Evolutionary conservation across 257 asterid species (phyloP).

Genomic region (Solanum chmielewskii): DNA sequence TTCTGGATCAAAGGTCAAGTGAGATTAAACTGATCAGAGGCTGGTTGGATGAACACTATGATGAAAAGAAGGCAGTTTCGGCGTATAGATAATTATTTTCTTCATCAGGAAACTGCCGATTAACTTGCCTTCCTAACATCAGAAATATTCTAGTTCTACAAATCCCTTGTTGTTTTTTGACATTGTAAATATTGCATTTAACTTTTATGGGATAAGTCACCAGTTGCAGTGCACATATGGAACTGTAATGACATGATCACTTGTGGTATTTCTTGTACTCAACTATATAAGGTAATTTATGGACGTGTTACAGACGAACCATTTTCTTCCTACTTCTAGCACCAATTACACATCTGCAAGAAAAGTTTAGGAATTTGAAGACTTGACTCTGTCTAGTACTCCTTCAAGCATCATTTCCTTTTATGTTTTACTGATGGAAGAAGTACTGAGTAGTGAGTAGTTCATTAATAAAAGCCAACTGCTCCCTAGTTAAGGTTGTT

Average conservation of each 20-base stretch:
- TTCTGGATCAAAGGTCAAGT: slow-evolving; percentile 57
- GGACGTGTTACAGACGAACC: neutral
- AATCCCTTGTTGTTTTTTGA: neutral
- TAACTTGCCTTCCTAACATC: neutral
- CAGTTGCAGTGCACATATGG: neutral
- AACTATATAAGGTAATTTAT: neutral
- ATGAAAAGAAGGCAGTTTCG: slow-evolving; percentile 17
- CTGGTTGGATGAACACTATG: slow-evolving; percentile 55
- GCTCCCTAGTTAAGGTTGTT: neutral
- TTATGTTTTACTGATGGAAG: neutral
- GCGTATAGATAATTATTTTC: slow-evolving; percentile 10
- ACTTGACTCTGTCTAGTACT: neutral
- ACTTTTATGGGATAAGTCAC: neutral
- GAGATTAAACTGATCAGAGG: slow-evolving; percentile 49
- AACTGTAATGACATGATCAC: neutral
- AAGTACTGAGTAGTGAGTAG: neutral
- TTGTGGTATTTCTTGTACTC: neutral
- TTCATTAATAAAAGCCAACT: neutral
- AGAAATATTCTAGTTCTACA: neutral
- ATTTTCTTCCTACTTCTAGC: neutral
- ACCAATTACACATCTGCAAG: neutral
- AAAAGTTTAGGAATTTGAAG: neutral
- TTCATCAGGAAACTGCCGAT: neutral
- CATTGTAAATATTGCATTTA: neutral
- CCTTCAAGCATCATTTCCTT: neutral